phyloP scores from a whole-genome alignment of 768 basidiomycete genomes.

The Amanita rubescens region DNA sequence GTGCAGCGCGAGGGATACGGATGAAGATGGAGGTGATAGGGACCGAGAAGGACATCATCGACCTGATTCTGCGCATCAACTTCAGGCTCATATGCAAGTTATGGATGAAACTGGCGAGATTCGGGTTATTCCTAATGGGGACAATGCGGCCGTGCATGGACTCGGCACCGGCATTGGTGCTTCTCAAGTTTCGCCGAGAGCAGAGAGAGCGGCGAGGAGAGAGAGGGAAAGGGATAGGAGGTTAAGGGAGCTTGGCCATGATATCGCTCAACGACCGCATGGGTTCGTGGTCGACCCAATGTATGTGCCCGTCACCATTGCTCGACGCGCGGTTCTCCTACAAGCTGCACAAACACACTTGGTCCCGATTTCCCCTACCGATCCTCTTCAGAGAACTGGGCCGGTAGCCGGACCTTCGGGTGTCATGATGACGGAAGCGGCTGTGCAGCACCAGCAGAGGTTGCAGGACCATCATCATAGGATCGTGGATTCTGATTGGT shows the following conservation, averaged over 20 bases:
- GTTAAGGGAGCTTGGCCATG: not conserved
- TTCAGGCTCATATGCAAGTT: not conserved
- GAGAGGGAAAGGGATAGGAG: constrained; percentile 4
- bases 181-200: not conserved
- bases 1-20: constrained; percentile 64
- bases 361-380: not conserved
- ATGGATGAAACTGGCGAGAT: constrained; percentile 2
- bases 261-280: not conserved
- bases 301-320: not conserved
- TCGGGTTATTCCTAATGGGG: not conserved
- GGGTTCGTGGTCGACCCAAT: not conserved
- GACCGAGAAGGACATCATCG: constrained; percentile 2
- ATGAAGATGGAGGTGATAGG: constrained; percentile 31
- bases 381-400: not conserved
- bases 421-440: constrained; percentile 1
- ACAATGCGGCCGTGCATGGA: not conserved
- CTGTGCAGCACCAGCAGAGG: constrained; percentile 2
- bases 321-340: too few relatives aligned
- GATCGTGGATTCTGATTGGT: constrained; percentile 6
- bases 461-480: not conserved
- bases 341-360: not conserved
- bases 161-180: not conserved
- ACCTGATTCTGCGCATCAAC: not conserved
- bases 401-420: not conserved
- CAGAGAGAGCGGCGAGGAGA: constrained; percentile 7